Evolutionary conservation across 2,329 filamentous ascomycete species (phyloP).

Genomic region (Diplocarpon rosae): DNA sequence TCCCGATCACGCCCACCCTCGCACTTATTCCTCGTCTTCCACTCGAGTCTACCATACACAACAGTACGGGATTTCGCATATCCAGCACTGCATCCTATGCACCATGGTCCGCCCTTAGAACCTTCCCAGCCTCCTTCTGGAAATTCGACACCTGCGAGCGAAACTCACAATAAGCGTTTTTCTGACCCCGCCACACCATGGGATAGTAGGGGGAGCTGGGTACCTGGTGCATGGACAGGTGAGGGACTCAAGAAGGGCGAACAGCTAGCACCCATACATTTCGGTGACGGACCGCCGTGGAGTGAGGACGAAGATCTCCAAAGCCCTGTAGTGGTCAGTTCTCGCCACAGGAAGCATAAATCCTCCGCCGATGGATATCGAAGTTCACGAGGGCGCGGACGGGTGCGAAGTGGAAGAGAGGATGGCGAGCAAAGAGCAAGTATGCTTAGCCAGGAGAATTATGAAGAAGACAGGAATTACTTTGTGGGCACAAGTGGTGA

Average conservation of each 20-base stretch:
- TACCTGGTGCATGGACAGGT: constrained; percentile 30
- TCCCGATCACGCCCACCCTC: constrained; percentile 69
- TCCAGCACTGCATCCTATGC: constrained; percentile 67
- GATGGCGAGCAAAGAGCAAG: constrained; percentile 30
- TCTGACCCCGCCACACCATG: constrained; percentile 71
- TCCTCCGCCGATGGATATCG: constrained; percentile 44
- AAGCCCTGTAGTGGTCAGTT: constrained; percentile 75
- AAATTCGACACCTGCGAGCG: constrained; percentile 75
- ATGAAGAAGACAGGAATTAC: constrained; percentile 52
- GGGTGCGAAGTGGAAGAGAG: constrained; percentile 36
- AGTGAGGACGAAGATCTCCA: constrained; percentile 93
- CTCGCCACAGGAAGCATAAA: constrained; percentile 77
- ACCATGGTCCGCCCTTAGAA: constrained; percentile 84
- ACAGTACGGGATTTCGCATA: constrained; percentile 95
- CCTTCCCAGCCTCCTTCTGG: constrained; percentile 60
- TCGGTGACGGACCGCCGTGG: constrained; percentile 82
- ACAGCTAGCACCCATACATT: constrained; percentile 71
- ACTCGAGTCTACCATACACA: constrained; percentile 79
- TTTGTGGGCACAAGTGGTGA: constrained; percentile 57
- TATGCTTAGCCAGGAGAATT: constrained; percentile 38
- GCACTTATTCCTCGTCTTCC: constrained; percentile 71
- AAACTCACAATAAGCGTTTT: constrained; percentile 54
- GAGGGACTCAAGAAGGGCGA: constrained; percentile 49
- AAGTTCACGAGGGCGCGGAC: constrained; percentile 30
- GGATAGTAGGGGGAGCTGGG: constrained; percentile 57